Evolutionary conservation across 2,329 filamentous ascomycete genomes (phyloP), one percentile per base, ranked within the genome.

Genomic region (Celoporthe dispersa): DNA sequence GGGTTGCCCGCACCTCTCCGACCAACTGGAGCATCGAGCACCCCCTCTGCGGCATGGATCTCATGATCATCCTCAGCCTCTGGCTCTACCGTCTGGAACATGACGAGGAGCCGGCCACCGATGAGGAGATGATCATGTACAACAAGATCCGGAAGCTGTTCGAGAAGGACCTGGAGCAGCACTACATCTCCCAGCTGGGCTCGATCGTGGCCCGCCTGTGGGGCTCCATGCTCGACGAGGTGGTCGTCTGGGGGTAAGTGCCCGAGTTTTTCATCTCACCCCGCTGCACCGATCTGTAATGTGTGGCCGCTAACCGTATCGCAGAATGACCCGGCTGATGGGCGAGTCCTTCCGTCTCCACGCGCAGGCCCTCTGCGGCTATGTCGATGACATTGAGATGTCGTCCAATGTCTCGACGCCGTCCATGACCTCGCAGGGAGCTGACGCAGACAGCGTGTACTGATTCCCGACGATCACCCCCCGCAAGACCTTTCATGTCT

Each of bases 41-140:
- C 80, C 94, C 96, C 66, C 90, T 99, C 70, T 98, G 94, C 78
- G 95, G 95, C 73, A 90, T 99, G 84, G 96, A 99, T 81, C 87
- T 98, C 75, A 97, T 99, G 90, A 96, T 98, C 80, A 96, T 98
- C 76, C 91, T 99, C 76, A 98, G 94, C 77, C 86, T 98, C 75
- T 99, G 96, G 96, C 91, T 99, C 77, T 98, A 98, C 85, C 94
- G 94, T 83, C 91, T 99, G 85, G 96, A 99, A 91, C 94, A 98
- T 84, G 96, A 99, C 85, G 94, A 97, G 74, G 95, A 98, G 84
- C 91, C 91, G 35, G 92, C 93, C 44, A 93, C 90, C 39, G 91
- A 92, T 75, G 94, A 97, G 77, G 94, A 97, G 81, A 82, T 92
- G 76, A 87, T 85, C 81, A 97, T 97, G 93, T 97, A 97, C 82